A percentile compares a stretch with the other conserved stretches of the same genome.
Evolutionary conservation across 2,329 filamentous ascomycete genomes (phyloP).

Genomic region (Ceratocystis huliohia): DNA sequence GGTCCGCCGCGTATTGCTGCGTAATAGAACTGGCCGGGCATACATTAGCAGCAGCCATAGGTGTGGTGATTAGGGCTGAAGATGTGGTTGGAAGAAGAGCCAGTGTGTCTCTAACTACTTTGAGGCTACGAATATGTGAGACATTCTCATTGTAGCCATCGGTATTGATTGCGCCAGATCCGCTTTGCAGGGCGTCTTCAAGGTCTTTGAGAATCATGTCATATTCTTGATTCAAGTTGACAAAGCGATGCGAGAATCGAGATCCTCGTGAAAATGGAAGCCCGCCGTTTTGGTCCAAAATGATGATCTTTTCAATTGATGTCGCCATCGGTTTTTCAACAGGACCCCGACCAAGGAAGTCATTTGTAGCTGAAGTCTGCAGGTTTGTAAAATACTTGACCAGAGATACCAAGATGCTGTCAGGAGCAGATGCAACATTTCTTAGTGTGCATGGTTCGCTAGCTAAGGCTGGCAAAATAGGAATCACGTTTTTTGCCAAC

Average conservation of each 20-base stretch:
- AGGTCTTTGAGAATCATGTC: constrained; percentile 44
- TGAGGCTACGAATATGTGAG: constrained; percentile 56
- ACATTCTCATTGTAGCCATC: constrained; percentile 22
- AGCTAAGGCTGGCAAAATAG: constrained; percentile 18
- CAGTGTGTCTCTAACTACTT: constrained; percentile 56
- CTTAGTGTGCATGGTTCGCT: constrained; percentile 14
- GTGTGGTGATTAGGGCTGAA: constrained; percentile 80
- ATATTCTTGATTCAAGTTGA: constrained; percentile 90
- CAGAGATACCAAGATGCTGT: constrained; percentile 61
- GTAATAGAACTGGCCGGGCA: constrained; percentile 31
- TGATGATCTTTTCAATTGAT: constrained; percentile 68
- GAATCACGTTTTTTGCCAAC: constrained; percentile 7
- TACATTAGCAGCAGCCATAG: constrained; percentile 57
- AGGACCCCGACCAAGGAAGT: constrained; percentile 9
- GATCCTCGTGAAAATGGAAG: constrained; percentile 50
- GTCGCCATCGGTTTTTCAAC: constrained; percentile 35
- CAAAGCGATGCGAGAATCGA: constrained; percentile 43
- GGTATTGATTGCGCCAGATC: constrained; percentile 15
- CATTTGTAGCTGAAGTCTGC: constrained; percentile 30
- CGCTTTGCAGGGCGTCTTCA: constrained; percentile 24
- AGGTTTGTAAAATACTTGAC: constrained; percentile 63
- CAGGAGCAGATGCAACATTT: constrained; percentile 30
- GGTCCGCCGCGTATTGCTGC: not conserved
- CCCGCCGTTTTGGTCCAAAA: constrained; percentile 77
- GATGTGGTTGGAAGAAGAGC: constrained; percentile 69